phyloP scores from a whole-genome alignment of 805 yeast genomes.

The Yamadazyma philogaea region DNA sequence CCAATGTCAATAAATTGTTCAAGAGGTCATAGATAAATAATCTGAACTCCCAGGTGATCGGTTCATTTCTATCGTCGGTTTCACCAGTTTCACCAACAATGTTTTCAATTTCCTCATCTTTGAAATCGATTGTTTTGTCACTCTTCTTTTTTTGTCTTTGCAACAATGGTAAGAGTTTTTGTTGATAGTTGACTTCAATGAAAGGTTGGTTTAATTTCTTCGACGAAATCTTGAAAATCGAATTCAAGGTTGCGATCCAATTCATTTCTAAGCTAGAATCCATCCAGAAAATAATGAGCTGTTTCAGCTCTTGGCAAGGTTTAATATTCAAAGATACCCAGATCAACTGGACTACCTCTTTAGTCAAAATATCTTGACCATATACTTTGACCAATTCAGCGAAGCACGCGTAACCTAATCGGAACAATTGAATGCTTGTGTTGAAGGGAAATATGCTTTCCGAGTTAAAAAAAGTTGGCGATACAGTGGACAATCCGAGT shows the following conservation, averaged over 20 bases:
- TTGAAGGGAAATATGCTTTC: conserved; percentile 46
- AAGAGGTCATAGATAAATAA: conserved; percentile 46
- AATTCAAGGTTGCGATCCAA: conserved; percentile 60
- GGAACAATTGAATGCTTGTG: conserved; percentile 37
- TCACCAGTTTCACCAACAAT: conserved; percentile 35
- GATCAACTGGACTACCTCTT: conserved; percentile 48
- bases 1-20: conserved; percentile 39
- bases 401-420: conserved; percentile 53
- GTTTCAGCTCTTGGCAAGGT: conserved; percentile 42
- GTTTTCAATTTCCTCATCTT: conserved; percentile 40
- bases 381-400: conserved; percentile 53
- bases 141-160: conserved; percentile 38
- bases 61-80: conserved; percentile 47
- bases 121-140: conserved; percentile 27
- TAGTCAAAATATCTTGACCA: conserved; percentile 43
- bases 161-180: conserved; percentile 38
- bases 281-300: conserved; percentile 59
- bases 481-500: conserved; percentile 29
- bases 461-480: conserved; percentile 37
- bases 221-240: conserved; percentile 45
- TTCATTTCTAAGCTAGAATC: conserved; percentile 43
- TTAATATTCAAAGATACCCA: conserved; percentile 59
- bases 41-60: conserved; percentile 57
- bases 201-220: conserved; percentile 41
- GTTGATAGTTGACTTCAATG: conserved; percentile 36